Conservation (phyloP, 495 filamentous ascomycete species). For the Hypoxylon perforatum region DNA sequence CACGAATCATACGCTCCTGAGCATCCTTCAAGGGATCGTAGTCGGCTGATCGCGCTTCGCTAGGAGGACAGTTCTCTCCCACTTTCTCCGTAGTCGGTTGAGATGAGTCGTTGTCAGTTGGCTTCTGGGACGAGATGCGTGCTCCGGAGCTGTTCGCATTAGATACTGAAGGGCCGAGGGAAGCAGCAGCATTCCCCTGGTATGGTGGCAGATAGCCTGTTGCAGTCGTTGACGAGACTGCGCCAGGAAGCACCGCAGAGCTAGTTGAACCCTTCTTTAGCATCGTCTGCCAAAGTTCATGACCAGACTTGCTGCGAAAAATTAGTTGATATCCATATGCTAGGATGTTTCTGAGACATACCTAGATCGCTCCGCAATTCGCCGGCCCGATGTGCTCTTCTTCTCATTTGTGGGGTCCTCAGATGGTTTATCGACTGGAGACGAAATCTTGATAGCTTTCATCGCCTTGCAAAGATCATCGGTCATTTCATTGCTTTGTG, state of each 20-base stretch:
- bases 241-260: slow-evolving; percentile 48
- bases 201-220: slow-evolving; percentile 61
- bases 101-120: slow-evolving; percentile 34
- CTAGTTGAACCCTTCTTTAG: slow-evolving; percentile 57
- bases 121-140: slow-evolving; percentile 41
- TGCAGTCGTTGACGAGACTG: slow-evolving; percentile 58
- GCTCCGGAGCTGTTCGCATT: slow-evolving; percentile 40
- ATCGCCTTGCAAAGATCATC: slow-evolving; percentile 8
- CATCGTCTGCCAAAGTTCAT: slow-evolving; percentile 55
- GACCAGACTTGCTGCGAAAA: slow-evolving; percentile 37
- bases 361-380: slow-evolving; percentile 44
- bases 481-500: background rate
- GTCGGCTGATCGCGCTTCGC: slow-evolving; percentile 43
- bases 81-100: slow-evolving; percentile 47
- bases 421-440: slow-evolving; percentile 1
- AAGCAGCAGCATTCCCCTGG: slow-evolving; percentile 54
- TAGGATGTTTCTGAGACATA: slow-evolving; percentile 11
- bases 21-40: slow-evolving; percentile 39
- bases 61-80: slow-evolving; percentile 57
- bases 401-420: slow-evolving; percentile 6
- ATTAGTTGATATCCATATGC: slow-evolving; percentile 14
- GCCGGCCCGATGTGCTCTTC: slow-evolving; percentile 12
- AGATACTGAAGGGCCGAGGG: slow-evolving; percentile 53
- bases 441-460: slow-evolving; percentile 8
- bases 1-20: slow-evolving; percentile 45